phyloP scores from a whole-genome alignment of 192 early-diverging fungal species.

The Entomortierella parvispora region DNA sequence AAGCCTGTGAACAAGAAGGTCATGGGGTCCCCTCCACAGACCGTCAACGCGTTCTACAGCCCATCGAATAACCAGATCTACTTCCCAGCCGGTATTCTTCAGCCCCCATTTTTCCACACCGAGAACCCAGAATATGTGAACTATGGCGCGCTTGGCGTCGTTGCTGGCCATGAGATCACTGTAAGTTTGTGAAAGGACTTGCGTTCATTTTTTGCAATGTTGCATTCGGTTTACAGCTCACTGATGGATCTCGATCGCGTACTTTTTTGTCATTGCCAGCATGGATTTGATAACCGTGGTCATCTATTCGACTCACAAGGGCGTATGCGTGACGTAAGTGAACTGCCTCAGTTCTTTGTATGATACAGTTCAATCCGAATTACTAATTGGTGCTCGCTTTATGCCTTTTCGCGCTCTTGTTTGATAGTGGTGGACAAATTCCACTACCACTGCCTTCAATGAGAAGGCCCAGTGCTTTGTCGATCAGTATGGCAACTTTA shows the following conservation, averaged over 20 bases:
- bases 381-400: too few species aligned
- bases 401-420: too few species aligned
- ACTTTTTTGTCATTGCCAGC: constrained; percentile 35
- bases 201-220: constrained; percentile 52
- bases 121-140: constrained; percentile 67
- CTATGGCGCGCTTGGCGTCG: constrained; percentile 72
- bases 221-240: too few species aligned
- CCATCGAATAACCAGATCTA: constrained; percentile 59
- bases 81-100: constrained; percentile 67
- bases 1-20: constrained; percentile 51
- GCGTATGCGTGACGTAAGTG: constrained; percentile 41
- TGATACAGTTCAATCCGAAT: neutral
- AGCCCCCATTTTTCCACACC: constrained; percentile 67
- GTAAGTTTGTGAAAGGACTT: constrained; percentile 18
- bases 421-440: constrained; percentile 79
- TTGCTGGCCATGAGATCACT: constrained; percentile 79
- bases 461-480: constrained; percentile 68
- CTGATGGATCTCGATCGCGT: too few species aligned
- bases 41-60: constrained; percentile 67
- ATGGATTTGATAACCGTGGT: constrained; percentile 74
- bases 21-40: constrained; percentile 62
- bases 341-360: constrained; percentile 55
- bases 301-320: constrained; percentile 65
- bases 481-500: constrained; percentile 67
- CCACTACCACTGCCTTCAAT: constrained; percentile 60